Conservation (phyloP, 1,284 basidiomycete species). For the Chondrostereum purpureum region DNA sequence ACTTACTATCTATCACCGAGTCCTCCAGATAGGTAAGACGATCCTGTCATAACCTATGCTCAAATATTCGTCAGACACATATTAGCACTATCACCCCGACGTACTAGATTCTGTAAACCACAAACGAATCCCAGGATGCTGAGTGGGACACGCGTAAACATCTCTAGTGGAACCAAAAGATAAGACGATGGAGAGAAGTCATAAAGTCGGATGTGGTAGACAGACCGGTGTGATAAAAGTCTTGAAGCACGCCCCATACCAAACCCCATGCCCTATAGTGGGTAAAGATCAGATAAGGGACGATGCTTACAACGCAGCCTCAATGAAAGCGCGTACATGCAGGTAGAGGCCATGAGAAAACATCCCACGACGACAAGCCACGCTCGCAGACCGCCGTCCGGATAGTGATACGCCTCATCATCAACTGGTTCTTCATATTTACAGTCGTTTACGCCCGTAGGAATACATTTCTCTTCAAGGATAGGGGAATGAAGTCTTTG, state of each 20-base stretch:
- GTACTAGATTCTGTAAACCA: constrained; percentile 11
- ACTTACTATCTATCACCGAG: constrained; percentile 15
- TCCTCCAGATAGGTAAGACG: constrained; percentile 13
- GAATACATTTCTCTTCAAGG: too few relatives aligned
- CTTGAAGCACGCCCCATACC: constrained; percentile 15
- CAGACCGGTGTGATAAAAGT: constrained; percentile 14
- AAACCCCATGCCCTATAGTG: constrained; percentile 12
- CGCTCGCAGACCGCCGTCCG: too few relatives aligned
- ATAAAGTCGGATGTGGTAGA: not conserved
- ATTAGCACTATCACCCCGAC: constrained; percentile 3
- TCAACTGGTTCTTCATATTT: too few relatives aligned
- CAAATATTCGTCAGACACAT: not conserved
- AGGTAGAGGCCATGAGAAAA: constrained; percentile 11
- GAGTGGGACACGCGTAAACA: constrained; percentile 13
- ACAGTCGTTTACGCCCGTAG: too few relatives aligned
- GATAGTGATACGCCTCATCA: too few relatives aligned
- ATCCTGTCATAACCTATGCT: constrained; percentile 12
- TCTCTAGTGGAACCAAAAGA: constrained; percentile 1
- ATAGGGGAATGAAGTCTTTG: too few relatives aligned
- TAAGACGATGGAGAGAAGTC: not conserved
- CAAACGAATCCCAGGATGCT: constrained; percentile 8
- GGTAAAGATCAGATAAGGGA: not conserved
- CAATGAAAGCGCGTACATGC: constrained; percentile 4
- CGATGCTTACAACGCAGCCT: not conserved
- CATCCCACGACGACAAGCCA: constrained; percentile 13